These are phyloP conservation scores for Plectranthus barbatus DNA, from an alignment of 257 asterid genomes.

Conservation along the genomic window DNA sequence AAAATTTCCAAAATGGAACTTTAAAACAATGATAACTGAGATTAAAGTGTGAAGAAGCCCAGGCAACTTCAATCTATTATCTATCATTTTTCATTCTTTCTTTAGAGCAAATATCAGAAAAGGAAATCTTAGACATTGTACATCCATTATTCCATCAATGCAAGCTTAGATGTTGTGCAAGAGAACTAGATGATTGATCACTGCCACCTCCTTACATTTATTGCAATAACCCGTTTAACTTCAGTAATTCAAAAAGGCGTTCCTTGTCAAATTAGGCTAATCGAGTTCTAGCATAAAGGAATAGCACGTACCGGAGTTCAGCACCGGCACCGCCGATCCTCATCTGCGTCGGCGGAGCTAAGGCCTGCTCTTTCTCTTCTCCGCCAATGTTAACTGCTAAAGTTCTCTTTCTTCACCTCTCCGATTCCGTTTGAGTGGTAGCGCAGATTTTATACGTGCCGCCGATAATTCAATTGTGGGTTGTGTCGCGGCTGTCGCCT, in stretches of 20 bases:
- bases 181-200: not conserved
- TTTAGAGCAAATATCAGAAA: not conserved
- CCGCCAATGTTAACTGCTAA: too few relatives aligned
- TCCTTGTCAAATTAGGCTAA: too few relatives aligned
- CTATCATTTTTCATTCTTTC: not conserved
- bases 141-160: not conserved
- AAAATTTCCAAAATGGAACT: not conserved
- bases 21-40: not conserved
- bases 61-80: not conserved
- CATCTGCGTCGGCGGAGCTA: too few relatives aligned
- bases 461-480: too few relatives aligned
- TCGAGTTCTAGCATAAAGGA: too few relatives aligned
- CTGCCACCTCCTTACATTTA: not conserved
- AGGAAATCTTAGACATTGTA: not conserved
- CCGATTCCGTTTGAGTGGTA: too few relatives aligned
- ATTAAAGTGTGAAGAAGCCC: not conserved
- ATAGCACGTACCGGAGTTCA: too few relatives aligned
- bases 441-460: too few relatives aligned
- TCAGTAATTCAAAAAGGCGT: not conserved
- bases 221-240: not conserved
- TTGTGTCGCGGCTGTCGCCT: not conserved
- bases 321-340: too few relatives aligned
- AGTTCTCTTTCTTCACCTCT: too few relatives aligned
- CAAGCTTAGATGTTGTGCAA: too few relatives aligned
- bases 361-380: too few relatives aligned